Evolutionary conservation across 345 rosid genomes (phyloP).

Genomic region (Euphorbia tirucalli): DNA sequence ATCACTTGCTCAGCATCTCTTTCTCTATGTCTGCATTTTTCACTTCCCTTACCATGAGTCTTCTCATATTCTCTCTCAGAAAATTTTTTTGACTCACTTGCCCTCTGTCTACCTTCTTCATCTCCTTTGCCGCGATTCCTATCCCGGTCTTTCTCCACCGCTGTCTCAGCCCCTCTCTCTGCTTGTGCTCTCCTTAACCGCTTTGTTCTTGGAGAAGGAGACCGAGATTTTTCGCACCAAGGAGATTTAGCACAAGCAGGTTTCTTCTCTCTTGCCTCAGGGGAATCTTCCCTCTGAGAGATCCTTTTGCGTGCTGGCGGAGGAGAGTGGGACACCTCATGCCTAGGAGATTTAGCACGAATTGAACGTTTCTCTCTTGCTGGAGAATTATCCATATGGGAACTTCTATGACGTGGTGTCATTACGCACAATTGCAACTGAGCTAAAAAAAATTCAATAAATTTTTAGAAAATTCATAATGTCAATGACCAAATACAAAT

Average conservation of each 20-base stretch:
- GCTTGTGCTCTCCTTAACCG: conserved; percentile 53
- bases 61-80: conserved; percentile 13
- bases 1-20: conserved; percentile 16
- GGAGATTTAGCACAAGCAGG: too few species aligned
- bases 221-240: conserved; percentile 38
- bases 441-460: too few species aligned
- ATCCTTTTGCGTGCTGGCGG: conserved; percentile 15
- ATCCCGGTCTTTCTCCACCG: conserved; percentile 24
- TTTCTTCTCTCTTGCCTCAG: conserved; percentile 11
- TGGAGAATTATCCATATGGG: conserved; percentile 37
- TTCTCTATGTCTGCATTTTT: conserved; percentile 28
- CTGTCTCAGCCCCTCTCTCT: conserved; percentile 50
- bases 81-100: conserved; percentile 18
- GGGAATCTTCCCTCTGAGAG: conserved; percentile 12
- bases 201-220: conserved; percentile 73
- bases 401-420: background rate
- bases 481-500: too few species aligned
- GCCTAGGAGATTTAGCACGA: conserved; percentile 38
- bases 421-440: too few species aligned
- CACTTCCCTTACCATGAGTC: conserved; percentile 18
- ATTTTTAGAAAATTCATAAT: too few species aligned
- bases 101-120: conserved; percentile 19
- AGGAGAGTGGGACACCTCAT: conserved; percentile 9
- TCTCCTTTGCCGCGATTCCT: conserved; percentile 23
- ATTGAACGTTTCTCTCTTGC: conserved; percentile 34